Conservation (phyloP, 176 grass and related monocot genomes). For the Oryza meridionalis region DNA sequence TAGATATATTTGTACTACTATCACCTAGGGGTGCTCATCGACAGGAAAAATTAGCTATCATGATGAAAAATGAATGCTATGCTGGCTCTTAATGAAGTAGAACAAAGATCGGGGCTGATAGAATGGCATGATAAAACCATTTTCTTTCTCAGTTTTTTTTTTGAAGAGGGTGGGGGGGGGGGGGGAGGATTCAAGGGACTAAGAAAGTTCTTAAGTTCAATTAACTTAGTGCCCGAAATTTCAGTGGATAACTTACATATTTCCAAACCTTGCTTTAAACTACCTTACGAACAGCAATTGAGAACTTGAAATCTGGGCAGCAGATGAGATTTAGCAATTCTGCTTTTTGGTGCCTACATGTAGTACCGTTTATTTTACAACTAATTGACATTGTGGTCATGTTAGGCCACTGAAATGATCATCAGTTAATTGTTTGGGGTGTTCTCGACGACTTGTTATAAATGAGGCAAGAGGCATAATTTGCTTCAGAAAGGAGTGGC, state of each 20-base stretch:
- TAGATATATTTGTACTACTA: not conserved
- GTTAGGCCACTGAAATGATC: conserved; percentile 3
- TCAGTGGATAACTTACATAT: not conserved
- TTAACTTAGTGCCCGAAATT: too few species aligned
- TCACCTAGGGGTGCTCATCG: too few species aligned
- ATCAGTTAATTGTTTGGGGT: not conserved
- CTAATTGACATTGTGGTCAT: not conserved
- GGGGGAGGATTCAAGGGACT: too few species aligned
- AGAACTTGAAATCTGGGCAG: too few species aligned
- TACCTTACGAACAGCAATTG: not conserved
- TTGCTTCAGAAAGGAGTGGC: not conserved
- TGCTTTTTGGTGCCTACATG: too few species aligned
- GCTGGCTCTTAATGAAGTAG: not conserved
- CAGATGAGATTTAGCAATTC: not conserved
- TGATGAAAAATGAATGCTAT: not conserved
- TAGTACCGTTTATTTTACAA: not conserved
- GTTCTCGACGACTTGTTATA: too few species aligned
- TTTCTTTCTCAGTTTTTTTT: not conserved
- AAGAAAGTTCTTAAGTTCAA: too few species aligned
- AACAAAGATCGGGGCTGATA: not conserved
- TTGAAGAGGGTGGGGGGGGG: too few species aligned
- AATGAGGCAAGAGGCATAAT: not conserved
- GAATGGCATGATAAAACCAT: not conserved
- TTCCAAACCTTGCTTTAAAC: not conserved
- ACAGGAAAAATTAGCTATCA: not conserved